Conservation (phyloP, 306 rosid species). For the Pyrus bretschneideri region DNA sequence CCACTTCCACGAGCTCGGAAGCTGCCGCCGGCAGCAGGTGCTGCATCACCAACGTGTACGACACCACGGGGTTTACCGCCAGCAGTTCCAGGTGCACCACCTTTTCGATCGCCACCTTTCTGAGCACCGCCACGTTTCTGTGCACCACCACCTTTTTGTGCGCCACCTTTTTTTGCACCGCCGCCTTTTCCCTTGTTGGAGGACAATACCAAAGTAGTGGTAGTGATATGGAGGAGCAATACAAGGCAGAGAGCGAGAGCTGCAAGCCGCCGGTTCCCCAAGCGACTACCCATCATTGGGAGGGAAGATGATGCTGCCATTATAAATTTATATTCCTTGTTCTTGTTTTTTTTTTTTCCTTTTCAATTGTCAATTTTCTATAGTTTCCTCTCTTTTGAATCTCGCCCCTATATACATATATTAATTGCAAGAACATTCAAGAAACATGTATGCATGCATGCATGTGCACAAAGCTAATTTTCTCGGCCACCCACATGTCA, state of each 20-base stretch:
- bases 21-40: neutral
- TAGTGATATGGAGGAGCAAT: neutral
- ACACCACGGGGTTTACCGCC: neutral
- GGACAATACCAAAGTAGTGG: neutral
- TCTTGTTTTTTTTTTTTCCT: neutral
- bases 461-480: too few relatives aligned
- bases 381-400: neutral
- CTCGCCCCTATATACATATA: neutral
- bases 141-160: neutral
- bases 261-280: neutral
- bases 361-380: neutral
- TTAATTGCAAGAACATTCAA: too few relatives aligned
- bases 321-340: neutral
- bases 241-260: neutral
- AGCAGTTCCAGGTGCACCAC: neutral
- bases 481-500: too few relatives aligned
- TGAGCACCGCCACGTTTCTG: neutral
- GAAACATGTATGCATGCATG: neutral
- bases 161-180: neutral
- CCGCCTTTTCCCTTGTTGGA: neutral
- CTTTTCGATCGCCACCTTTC: neutral
- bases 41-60: neutral
- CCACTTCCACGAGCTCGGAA: neutral
- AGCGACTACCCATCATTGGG: neutral
- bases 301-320: neutral